Evolutionary conservation across 2,329 filamentous ascomycete genomes (phyloP).

Genomic region (Cryphonectria parasitica): DNA sequence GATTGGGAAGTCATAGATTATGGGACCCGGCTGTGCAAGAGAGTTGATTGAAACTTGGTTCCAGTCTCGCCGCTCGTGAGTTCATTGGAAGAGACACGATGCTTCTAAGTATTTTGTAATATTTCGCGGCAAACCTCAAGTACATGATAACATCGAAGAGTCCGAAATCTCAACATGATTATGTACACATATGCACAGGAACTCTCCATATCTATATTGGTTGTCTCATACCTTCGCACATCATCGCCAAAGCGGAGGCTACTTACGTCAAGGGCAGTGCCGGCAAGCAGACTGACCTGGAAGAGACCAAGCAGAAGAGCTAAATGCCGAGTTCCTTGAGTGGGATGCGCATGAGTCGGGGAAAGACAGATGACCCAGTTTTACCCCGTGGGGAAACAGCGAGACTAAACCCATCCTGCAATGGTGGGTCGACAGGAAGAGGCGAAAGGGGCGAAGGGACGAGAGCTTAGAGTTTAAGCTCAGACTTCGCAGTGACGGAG

Average conservation of each 20-base stretch:
- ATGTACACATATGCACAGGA: neutral
- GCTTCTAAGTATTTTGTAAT: neutral
- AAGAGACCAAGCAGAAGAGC: neutral
- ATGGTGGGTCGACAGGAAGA: neutral
- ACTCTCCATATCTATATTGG: neutral
- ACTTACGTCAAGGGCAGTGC: neutral
- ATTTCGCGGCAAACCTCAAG: neutral
- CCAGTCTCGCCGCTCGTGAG: neutral
- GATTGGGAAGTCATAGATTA: constrained; percentile 39
- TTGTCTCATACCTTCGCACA: no score
- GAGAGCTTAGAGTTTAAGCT: neutral
- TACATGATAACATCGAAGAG: neutral
- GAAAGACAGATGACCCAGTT: neutral
- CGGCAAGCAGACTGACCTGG: neutral
- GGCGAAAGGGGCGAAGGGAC: constrained; percentile 1
- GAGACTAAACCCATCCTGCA: neutral
- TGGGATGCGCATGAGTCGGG: neutral
- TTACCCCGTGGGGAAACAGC: constrained; percentile 3
- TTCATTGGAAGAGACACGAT: neutral
- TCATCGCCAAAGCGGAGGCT: neutral
- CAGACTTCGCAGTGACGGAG: neutral
- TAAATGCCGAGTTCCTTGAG: neutral
- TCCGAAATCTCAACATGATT: neutral
- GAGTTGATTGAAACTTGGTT: neutral
- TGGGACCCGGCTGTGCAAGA: constrained; percentile 35